Percentiles rank a stretch among this genome's conserved stretches.
These are phyloP conservation scores for Didymosphaeria variabile DNA, from an alignment of 2,329 filamentous ascomycete species.

Conservation along the genomic window DNA sequence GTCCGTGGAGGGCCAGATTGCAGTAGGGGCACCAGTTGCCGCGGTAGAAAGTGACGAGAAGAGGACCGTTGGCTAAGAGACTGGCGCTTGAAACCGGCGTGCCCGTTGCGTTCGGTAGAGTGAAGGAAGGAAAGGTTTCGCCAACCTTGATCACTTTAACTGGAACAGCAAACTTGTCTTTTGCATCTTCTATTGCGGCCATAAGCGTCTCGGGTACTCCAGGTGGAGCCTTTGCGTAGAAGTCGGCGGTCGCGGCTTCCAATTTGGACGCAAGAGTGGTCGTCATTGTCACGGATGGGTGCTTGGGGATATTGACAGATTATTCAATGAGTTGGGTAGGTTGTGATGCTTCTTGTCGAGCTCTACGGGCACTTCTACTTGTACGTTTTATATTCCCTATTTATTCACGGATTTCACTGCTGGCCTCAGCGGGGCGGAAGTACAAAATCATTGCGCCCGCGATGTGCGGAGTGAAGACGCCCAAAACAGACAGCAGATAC, in stretches of 20 bases:
- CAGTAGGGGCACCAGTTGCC: conserved; percentile 60
- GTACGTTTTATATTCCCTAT: no score
- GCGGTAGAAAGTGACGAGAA: conserved; percentile 59
- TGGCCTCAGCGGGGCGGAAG: no score
- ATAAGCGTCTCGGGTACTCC: background rate
- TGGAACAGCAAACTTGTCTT: conserved; percentile 5
- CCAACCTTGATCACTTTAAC: conserved; percentile 4
- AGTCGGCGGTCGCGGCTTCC: conserved; percentile 1
- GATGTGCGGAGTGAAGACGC: no score
- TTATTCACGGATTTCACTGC: no score
- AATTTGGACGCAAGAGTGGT: conserved; percentile 10
- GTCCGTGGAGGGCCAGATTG: conserved; percentile 50
- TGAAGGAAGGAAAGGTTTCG: conserved; percentile 12
- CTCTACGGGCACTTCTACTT: no score
- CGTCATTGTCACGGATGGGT: conserved; percentile 9
- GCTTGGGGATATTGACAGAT: background rate
- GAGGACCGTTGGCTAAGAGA: conserved; percentile 35
- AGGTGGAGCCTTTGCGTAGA: background rate
- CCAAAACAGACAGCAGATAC: no score
- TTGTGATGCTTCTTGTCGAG: no score
- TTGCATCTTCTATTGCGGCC: background rate
- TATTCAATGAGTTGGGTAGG: no score
- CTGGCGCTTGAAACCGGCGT: conserved; percentile 41
- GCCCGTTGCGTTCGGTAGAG: conserved; percentile 42
- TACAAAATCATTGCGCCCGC: no score